Percentiles rank a stretch among this genome's conserved stretches.
Conservation (phyloP, 495 filamentous ascomycete species). For the Melanomma pulvis-pyrius region DNA sequence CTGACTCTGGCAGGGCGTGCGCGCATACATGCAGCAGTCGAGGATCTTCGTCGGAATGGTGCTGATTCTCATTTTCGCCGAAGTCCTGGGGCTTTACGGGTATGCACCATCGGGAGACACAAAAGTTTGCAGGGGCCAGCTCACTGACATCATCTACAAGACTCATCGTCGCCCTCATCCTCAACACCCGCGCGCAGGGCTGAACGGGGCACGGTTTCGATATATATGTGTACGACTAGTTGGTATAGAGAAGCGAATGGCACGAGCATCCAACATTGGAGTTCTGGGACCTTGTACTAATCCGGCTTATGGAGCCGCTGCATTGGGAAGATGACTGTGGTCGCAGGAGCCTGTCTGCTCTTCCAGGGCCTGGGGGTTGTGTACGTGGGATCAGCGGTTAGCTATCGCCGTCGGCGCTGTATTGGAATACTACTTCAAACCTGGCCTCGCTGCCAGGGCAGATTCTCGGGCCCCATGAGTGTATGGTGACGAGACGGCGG, state of each 20-base stretch:
- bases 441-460: not conserved
- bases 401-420: not conserved
- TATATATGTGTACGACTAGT: constrained; percentile 20
- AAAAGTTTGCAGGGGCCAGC: not conserved
- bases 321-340: not conserved
- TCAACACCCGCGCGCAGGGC: constrained; percentile 46
- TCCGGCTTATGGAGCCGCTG: not conserved
- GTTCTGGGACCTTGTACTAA: constrained; percentile 14
- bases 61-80: constrained; percentile 95
- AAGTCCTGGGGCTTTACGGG: constrained; percentile 97
- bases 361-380: not conserved
- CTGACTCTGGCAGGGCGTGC: constrained; percentile 66
- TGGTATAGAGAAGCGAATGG: constrained; percentile 6
- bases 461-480: not conserved
- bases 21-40: constrained; percentile 93
- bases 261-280: constrained; percentile 15
- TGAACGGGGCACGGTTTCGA: constrained; percentile 4
- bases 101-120: constrained; percentile 50
- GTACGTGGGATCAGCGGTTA: not conserved
- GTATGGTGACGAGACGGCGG: constrained; percentile 1
- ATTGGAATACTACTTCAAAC: not conserved
- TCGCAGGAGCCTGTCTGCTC: not conserved
- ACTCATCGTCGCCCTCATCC: constrained; percentile 50
- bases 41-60: constrained; percentile 98
- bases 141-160: constrained; percentile 30